Base-by-base conservation (phyloP, 495 filamentous ascomycete species). In the Penicillium roqueforti region DNA sequence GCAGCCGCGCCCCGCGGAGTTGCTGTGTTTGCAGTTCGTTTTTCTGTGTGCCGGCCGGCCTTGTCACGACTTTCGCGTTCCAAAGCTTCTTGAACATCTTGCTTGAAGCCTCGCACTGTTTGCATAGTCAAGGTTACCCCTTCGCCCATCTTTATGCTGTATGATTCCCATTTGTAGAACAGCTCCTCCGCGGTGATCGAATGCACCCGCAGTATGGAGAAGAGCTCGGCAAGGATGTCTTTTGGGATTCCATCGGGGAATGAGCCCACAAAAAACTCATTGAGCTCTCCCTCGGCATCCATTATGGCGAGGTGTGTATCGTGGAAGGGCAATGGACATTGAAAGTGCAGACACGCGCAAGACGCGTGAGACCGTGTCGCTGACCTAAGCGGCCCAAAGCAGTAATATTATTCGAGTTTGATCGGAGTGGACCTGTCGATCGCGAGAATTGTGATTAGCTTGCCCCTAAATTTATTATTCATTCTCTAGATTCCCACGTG, bases 81-180 rank as follows among this genome's bases (percentile, higher is more conserved):
- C 53, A 97, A 70, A 28, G 78, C 77, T 53, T 96, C 92, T 60
- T 92, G 89, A 0, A 96, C 71, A 71, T 92, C 86, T 63, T 89
- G 85, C 68, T 95, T 96, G 57, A 98, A 88, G 38, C 81, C 78
- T 49, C 84, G 76, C 37, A 87, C 79, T 1, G 80, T 88, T 16
- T 85, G 79, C 23, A 91, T 66, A 54, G 83, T 80, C 51, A 92
- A 65, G 47, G 81, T 88, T 38, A 81, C 84, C 56, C 90, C 85
- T 19, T 92, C 87, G 5, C 83, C 83, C 88, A 97, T 93, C 73
- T 92, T 96, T 59, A 98, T 86, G 65, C 84, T 87, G 76, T 96
- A 97, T 0, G 89, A 89, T 62, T 98, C 92, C 93, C 93, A 98
- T 80, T 97, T 96, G 81, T 85, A 97, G 67, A 87, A 96, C 16